phyloP scores from a whole-genome alignment of 352 stramenopile species.

The Phytophthora pseudosyringae region DNA sequence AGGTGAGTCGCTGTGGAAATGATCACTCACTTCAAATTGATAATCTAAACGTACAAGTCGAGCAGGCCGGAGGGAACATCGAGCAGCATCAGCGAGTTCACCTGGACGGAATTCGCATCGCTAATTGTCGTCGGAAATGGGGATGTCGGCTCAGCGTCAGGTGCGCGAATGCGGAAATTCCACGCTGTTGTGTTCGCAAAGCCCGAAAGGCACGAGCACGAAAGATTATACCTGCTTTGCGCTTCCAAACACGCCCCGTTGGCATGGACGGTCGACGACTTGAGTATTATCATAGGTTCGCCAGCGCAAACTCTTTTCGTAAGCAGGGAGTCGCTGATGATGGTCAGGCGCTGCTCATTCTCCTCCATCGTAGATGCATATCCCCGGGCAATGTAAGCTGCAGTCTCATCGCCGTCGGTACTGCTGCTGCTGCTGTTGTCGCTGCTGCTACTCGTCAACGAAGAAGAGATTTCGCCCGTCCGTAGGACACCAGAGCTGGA shows the following conservation, averaged over 20 bases:
- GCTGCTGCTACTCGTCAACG: conserved; percentile 3
- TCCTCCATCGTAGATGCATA: conserved; percentile 39
- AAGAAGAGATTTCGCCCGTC: not conserved
- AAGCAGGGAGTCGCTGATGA: conserved; percentile 40
- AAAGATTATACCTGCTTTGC: conserved; percentile 48
- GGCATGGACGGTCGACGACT: conserved; percentile 27
- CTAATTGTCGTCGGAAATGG: conserved; percentile 27
- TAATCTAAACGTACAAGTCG: conserved; percentile 27
- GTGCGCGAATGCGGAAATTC: conserved; percentile 38
- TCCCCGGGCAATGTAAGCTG: conserved; percentile 40
- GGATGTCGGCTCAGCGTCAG: conserved; percentile 11
- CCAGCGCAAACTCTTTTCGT: conserved; percentile 46
- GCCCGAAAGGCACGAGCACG: conserved; percentile 49
- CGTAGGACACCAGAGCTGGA: conserved; percentile 5
- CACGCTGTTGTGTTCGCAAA: conserved; percentile 40
- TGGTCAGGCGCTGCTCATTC: conserved; percentile 37
- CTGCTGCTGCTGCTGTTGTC: conserved; percentile 6
- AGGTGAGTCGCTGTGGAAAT: not conserved
- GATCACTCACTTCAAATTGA: not conserved
- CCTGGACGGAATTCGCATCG: conserved; percentile 11
- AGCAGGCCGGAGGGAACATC: conserved; percentile 28
- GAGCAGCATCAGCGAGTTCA: conserved; percentile 42
- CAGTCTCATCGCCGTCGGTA: conserved; percentile 19
- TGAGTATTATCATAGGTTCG: conserved; percentile 44
- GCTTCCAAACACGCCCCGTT: conserved; percentile 45